A percentile compares a stretch with the other conserved stretches of the same genome.
Evolutionary conservation across 345 rosid genomes (phyloP).

Genomic region (Eucalyptus pauciflora): DNA sequence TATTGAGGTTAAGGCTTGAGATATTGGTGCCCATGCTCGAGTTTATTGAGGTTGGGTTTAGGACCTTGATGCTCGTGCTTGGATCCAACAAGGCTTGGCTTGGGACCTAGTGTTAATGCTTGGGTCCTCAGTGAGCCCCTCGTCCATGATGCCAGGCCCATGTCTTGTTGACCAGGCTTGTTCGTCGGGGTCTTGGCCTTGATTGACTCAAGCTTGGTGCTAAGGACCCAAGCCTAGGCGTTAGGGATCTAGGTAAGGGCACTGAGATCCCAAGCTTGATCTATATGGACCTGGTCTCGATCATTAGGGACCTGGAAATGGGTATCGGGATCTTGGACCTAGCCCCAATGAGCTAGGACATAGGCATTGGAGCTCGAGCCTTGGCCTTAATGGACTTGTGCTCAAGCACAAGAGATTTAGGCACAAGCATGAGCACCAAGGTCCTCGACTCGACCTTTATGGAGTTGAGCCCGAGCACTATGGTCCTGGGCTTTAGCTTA

Average conservation of each 20-base stretch:
- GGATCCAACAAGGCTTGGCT: background rate
- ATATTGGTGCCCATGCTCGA: background rate
- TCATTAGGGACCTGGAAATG: background rate
- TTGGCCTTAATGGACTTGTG: background rate
- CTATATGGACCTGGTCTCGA: rapidly evolving
- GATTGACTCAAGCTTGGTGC: background rate
- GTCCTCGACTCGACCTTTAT: background rate
- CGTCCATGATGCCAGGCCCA: rapidly evolving
- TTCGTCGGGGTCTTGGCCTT: rapidly evolving
- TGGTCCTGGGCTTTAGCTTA: background rate
- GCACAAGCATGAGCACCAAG: background rate
- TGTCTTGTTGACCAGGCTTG: background rate
- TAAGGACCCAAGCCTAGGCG: background rate
- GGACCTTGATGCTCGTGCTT: rapidly evolving
- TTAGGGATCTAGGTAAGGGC: background rate
- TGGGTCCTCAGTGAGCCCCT: background rate
- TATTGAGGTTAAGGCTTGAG: background rate
- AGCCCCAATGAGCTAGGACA: background rate
- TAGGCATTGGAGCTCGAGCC: background rate
- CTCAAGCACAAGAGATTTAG: background rate
- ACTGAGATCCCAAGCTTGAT: background rate
- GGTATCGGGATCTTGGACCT: background rate
- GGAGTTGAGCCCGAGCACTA: background rate
- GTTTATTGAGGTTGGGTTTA: background rate
- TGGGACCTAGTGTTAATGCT: background rate